Base-by-base conservation (phyloP, 164 flowering plant genomes). In the Akebia trifoliata region DNA sequence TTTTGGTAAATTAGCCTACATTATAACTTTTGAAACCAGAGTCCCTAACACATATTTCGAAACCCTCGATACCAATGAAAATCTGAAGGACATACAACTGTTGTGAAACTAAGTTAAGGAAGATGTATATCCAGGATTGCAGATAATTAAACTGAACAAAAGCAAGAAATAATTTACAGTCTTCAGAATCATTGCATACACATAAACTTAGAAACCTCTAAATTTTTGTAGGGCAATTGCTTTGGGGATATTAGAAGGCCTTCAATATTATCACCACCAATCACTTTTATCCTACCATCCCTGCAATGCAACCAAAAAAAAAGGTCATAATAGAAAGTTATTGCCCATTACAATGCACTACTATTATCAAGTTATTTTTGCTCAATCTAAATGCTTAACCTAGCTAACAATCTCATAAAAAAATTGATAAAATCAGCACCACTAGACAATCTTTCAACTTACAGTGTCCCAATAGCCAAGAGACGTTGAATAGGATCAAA, bases 261-360 rank as follows among this genome's bases (percentile, higher is more conserved):
- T 82, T 88, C 93, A 65, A 88, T 75, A 43, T 77, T 74, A 60
- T 84, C 76, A 57, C 87, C 86, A 59, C 96, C 90, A 56, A 88
- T 66, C 50, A 88, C 82, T 66, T 88, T 88, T 52, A 88, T 85
- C 71, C 92, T 76, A 14, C 96, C 96, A 78, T 88, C 96, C 68
- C 96, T 88, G 74, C 67, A 71, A n/a, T n/a, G 43, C 36, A 37
- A n/a, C n/a, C 22, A 57, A 54, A 26, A 31, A 59, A 44, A 62
- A 47, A 62, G 20, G n/a, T 22, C 15, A 29, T 20, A 40, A 30
- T n/a, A n/a, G n/a, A n/a, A n/a, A n/a, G n/a, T n/a, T n/a, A n/a
- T n/a, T n/a, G n/a, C n/a, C n/a, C n/a, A n/a, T 17, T 21, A 9
- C 36, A 34, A 5, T n/a, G 8, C 20, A 0, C n/a, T 42, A 18